Evolutionary conservation across 352 stramenopile genomes (phyloP).

Genomic region (Phytopythium vexans): DNA sequence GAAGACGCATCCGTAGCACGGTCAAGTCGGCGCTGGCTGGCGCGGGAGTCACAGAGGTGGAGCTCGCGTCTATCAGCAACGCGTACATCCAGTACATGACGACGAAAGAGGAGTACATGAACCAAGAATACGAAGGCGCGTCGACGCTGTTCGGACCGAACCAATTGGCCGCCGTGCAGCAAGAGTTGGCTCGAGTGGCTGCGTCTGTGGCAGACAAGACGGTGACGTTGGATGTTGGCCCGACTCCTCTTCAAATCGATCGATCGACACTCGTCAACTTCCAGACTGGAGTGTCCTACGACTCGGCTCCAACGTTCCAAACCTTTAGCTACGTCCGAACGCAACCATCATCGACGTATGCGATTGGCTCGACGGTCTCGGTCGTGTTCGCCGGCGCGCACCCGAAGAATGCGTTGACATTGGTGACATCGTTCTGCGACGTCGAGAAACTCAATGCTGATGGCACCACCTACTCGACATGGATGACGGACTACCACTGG

Average conservation of each 20-base stretch:
- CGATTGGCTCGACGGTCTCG: constrained; percentile 22
- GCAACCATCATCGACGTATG: constrained; percentile 22
- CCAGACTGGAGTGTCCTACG: constrained; percentile 31
- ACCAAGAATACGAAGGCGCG: constrained; percentile 70
- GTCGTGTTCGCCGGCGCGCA: constrained; percentile 44
- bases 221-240: constrained; percentile 25
- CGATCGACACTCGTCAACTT: constrained; percentile 24
- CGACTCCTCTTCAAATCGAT: constrained; percentile 33
- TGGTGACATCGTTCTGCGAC: constrained; percentile 47
- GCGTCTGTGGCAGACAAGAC: constrained; percentile 19
- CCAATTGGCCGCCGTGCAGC: constrained; percentile 49
- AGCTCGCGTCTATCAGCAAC: constrained; percentile 53
- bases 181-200: constrained; percentile 41
- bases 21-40: constrained; percentile 20
- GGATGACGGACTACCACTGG: constrained; percentile 53
- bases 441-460: constrained; percentile 25
- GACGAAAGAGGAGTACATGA: constrained; percentile 56
- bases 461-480: constrained; percentile 16
- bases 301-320: constrained; percentile 16
- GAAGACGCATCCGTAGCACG: constrained; percentile 35
- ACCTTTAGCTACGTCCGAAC: constrained; percentile 22
- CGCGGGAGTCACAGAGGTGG: constrained; percentile 35
- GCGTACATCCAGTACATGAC: constrained; percentile 61
- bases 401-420: constrained; percentile 35
- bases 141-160: constrained; percentile 73